A percentile compares a stretch with the other conserved stretches of the same genome.
These are phyloP conservation scores for Mucor irregularis DNA, from an alignment of 371 early-diverging fungal genomes.

Conservation along the genomic window DNA sequence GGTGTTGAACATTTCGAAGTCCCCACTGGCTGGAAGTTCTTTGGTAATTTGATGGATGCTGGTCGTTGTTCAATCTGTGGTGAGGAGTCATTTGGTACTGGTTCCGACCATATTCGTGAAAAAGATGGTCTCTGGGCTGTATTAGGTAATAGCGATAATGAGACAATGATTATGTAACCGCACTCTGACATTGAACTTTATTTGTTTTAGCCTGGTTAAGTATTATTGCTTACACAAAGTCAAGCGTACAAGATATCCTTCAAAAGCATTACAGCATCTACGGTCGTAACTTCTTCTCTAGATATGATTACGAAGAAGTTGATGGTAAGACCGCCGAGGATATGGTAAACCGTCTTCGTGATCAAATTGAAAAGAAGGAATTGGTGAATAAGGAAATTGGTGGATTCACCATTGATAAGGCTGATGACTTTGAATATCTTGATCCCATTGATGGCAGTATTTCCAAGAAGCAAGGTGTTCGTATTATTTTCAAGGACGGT, in stretches of 20 bases:
- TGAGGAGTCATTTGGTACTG: conserved; percentile 98
- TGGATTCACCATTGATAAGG: conserved; percentile 67
- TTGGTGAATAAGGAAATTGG: conserved; percentile 61
- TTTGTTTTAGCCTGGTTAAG: conserved; percentile 92
- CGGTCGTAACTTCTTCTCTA: conserved; percentile 96
- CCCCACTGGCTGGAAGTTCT: conserved; percentile 97
- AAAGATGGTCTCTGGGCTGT: conserved; percentile 99
- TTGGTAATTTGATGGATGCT: conserved; percentile 98
- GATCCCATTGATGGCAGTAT: conserved; percentile 93
- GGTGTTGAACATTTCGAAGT: conserved; percentile 82
- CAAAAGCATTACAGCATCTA: conserved; percentile 78
- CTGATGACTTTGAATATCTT: conserved; percentile 91
- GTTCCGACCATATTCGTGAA: conserved; percentile 97
- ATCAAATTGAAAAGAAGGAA: conserved; percentile 45
- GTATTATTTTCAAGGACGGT: conserved; percentile 87
- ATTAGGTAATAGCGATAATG: conserved; percentile 53
- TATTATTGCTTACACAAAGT: conserved; percentile 79
- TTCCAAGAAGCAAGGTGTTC: conserved; percentile 89
- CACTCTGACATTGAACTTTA: conserved; percentile 10
- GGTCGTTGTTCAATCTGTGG: conserved; percentile 94
- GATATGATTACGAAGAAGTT: conserved; percentile 97
- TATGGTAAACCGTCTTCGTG: conserved; percentile 75
- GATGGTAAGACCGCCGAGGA: conserved; percentile 76
- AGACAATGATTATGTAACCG: conserved; percentile 1
- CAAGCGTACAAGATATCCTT: conserved; percentile 77